phyloP scores from a whole-genome alignment of 345 rosid genomes.

The Linum usitatissimum region DNA sequence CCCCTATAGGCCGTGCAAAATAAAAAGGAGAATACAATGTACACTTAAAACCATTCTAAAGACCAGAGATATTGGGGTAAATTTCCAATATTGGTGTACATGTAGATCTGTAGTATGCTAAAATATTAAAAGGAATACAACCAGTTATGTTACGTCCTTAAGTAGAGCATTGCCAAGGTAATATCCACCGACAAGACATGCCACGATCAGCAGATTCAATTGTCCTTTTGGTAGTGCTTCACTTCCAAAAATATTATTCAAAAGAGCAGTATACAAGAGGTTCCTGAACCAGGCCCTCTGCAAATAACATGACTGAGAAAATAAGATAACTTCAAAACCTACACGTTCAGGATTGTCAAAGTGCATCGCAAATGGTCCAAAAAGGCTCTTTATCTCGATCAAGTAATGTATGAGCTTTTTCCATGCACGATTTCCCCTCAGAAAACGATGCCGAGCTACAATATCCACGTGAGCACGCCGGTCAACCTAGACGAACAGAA shows the following conservation, averaged over 20 bases:
- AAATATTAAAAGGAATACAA: background rate
- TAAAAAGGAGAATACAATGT: background rate
- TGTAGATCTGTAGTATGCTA: background rate
- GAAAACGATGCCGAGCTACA: constrained; percentile 41
- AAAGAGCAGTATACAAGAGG: background rate
- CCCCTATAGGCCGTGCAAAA: constrained; percentile 1
- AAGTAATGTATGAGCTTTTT: constrained; percentile 82
- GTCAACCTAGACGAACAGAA: constrained; percentile 54
- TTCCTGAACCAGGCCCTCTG: background rate
- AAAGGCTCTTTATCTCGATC: constrained; percentile 75
- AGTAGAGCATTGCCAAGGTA: background rate
- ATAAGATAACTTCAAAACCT: constrained; percentile 22
- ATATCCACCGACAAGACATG: background rate
- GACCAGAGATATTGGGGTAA: background rate
- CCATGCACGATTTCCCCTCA: constrained; percentile 75
- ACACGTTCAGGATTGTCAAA: constrained; percentile 55
- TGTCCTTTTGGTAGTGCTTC: background rate
- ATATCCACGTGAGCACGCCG: constrained; percentile 78
- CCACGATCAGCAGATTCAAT: background rate
- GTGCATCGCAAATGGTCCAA: constrained; percentile 56
- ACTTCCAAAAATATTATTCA: background rate
- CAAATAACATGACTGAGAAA: background rate
- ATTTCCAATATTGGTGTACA: background rate
- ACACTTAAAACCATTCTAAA: background rate
- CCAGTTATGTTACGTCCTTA: background rate